phyloP scores from a whole-genome alignment of 306 rosid genomes.

The Fagus sylvatica region DNA sequence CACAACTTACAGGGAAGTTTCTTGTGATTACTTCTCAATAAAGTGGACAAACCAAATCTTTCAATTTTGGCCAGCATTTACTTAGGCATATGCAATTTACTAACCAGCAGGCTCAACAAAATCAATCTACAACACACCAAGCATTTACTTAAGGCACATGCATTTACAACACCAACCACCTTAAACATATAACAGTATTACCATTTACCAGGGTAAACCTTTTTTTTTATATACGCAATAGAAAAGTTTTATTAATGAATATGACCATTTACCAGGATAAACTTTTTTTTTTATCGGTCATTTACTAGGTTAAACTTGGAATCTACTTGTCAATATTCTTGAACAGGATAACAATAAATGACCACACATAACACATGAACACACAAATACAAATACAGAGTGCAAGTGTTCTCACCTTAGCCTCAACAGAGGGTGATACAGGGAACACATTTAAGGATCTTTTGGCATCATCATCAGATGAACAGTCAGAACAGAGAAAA shows the following conservation, averaged over 20 bases:
- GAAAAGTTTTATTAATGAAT: too few relatives aligned
- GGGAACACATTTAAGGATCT: constrained; percentile 55
- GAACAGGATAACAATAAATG: neutral
- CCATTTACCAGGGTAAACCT: too few relatives aligned
- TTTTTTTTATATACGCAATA: too few relatives aligned
- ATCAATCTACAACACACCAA: neutral
- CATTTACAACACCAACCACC: too few relatives aligned
- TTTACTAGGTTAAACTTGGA: too few relatives aligned
- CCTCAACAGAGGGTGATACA: constrained; percentile 48
- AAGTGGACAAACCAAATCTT: neutral
- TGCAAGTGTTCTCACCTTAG: constrained; percentile 36
- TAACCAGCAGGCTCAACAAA: neutral
- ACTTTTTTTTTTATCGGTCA: too few relatives aligned
- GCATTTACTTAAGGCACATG: neutral
- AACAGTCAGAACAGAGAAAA: constrained; percentile 57
- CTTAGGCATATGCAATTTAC: neutral
- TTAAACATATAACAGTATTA: too few relatives aligned
- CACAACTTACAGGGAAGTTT: neutral
- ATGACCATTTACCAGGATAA: too few relatives aligned
- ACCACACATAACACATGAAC: neutral
- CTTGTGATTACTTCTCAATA: neutral
- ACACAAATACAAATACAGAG: neutral
- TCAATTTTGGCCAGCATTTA: neutral
- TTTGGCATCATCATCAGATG: constrained; percentile 57
- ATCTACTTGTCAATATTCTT: too few relatives aligned